A percentile compares a stretch with the other conserved stretches of the same genome.
Evolutionary conservation across 73 alveolate species (phyloP).

Genomic region (Stentor roeselii): DNA sequence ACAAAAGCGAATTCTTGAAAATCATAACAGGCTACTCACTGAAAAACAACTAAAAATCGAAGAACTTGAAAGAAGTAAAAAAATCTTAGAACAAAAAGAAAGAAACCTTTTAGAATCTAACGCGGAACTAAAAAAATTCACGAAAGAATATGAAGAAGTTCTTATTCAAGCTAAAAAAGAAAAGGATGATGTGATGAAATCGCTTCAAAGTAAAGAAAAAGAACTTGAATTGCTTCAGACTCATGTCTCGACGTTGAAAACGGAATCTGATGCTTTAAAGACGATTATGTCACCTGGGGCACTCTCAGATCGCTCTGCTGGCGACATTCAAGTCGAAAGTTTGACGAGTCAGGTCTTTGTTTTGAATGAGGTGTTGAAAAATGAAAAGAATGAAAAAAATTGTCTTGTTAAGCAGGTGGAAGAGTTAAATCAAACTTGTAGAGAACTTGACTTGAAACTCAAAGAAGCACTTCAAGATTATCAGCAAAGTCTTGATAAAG

Average conservation of each 20-base stretch:
- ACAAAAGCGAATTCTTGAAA: background rate
- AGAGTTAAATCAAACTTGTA: background rate
- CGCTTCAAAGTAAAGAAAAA: background rate
- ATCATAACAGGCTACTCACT: background rate
- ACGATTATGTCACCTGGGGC: background rate
- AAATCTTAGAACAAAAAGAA: background rate
- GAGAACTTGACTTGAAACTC: background rate
- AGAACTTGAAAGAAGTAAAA: background rate
- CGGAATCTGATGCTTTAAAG: background rate
- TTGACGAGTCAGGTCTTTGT: background rate
- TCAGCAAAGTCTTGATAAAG: background rate
- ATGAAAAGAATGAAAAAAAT: background rate
- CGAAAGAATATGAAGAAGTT: background rate
- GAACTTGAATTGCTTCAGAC: background rate
- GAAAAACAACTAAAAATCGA: constrained; percentile 17
- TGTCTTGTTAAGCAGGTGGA: background rate
- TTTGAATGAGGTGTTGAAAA: background rate
- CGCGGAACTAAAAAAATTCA: background rate
- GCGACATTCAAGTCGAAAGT: background rate
- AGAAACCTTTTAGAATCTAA: background rate
- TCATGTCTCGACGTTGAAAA: background rate
- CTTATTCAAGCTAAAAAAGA: background rate
- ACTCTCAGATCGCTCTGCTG: background rate
- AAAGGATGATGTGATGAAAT: background rate
- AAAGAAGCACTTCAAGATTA: background rate